Evolutionary conservation across 768 basidiomycete genomes (phyloP), one percentile per base, ranked within the genome.

Genomic region (Mycena chlorophos): DNA sequence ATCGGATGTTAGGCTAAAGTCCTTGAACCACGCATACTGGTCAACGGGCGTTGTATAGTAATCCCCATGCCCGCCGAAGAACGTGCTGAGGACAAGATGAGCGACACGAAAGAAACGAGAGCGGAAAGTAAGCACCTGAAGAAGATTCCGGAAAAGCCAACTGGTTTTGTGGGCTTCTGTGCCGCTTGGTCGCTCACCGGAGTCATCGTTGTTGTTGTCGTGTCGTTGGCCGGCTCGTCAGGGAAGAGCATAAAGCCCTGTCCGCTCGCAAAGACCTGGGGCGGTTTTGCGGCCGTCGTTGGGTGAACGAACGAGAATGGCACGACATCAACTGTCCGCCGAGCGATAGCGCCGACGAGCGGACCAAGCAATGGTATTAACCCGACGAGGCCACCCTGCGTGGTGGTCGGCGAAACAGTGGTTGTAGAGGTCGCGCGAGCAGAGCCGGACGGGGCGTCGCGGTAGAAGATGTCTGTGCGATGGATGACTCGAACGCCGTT

Each of bases 11-110:
- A 91, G 78, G 16, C 70, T 67, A 62, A 89, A 89, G 61, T 82
- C 83, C 62, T 78, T 89, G 73, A 91, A 92, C 84, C 87, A 91
- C 1, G 80, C 76, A 60, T 85, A 85, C 66, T 91, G 91, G 66
- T 90, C 84, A 59, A 70, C 79, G 3, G 90, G 89, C 17, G 88
- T 85, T 16, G 86, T 88, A 64, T 82, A 91, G 39, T 77, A 63
- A 4, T 72, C 62, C 4, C 82, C 83, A 58, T 91, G 88, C 0
- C 89, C 90, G 10, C 89, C 90, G 62, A 91, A 91, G 71, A 89
- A 89, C 5, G 88, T 87, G 59, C 86, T 87, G 59, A 17, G 10
- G 14, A 51, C 3, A 29, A 16, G 37, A 52, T 53, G 25, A 62
- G n/a, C 19, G 34, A 4, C 2, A 12, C 6, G 20, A 40, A 46